A percentile compares a stretch with the other conserved stretches of the same genome.
Evolutionary conservation across 176 grass and related monocot species (phyloP).

Genomic region (Rhipidocladum racemiflorum): DNA sequence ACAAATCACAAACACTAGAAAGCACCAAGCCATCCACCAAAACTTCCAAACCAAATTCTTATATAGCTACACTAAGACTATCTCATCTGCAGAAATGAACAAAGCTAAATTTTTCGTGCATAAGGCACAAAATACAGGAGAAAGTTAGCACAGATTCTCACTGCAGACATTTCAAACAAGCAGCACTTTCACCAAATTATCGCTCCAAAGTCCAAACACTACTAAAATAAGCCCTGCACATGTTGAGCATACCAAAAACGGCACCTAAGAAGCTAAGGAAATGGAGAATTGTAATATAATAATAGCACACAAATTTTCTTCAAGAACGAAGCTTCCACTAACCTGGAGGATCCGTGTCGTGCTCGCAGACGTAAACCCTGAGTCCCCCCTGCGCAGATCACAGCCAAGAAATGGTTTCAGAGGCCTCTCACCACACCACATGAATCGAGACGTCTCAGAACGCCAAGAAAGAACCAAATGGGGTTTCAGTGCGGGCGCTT

Average conservation of each 20-base stretch:
- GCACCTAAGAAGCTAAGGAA: background rate
- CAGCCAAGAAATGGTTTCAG: background rate
- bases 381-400: slow-evolving; percentile 45
- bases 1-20: background rate
- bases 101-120: background rate
- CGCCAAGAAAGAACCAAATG: background rate
- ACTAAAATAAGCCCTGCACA: background rate
- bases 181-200: background rate
- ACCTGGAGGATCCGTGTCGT: slow-evolving; percentile 45
- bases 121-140: background rate
- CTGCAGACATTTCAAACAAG: background rate
- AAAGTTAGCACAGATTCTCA: background rate
- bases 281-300: background rate
- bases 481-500: background rate
- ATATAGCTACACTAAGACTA: background rate
- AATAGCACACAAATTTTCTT: background rate
- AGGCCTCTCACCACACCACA: background rate
- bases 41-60: background rate
- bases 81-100: background rate
- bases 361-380: slow-evolving; percentile 53
- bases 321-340: background rate
- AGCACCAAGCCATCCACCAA: background rate
- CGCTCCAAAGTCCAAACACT: background rate
- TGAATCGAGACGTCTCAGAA: background rate
- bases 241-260: background rate